Conservation (phyloP, 2,329 filamentous ascomycete genomes). For the Cordyceps pruinosa region DNA sequence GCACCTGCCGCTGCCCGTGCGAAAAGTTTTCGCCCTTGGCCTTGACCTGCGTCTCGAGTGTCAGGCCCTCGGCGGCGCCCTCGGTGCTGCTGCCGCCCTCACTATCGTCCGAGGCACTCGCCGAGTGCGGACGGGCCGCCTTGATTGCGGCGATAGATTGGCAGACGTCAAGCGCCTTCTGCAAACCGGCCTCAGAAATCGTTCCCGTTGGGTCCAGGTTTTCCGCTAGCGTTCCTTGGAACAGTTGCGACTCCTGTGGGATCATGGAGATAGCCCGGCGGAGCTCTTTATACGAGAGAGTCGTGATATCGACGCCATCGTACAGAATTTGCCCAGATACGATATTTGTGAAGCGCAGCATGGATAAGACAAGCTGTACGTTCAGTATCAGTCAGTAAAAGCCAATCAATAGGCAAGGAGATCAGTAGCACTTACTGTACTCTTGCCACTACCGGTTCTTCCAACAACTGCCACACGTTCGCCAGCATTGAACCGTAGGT, state of each 20-base stretch:
- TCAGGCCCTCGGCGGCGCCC: slow-evolving; percentile 21
- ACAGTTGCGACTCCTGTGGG: slow-evolving; percentile 53
- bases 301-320: slow-evolving; percentile 48
- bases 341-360: slow-evolving; percentile 48
- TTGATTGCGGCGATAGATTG: slow-evolving; percentile 49
- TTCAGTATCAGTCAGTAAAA: not conserved
- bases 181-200: slow-evolving; percentile 45
- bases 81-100: slow-evolving; percentile 12
- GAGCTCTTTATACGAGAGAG: slow-evolving; percentile 41
- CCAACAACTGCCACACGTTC: slow-evolving; percentile 75
- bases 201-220: slow-evolving; percentile 60
- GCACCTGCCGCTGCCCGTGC: slow-evolving; percentile 51
- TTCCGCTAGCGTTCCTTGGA: slow-evolving; percentile 44
- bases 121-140: slow-evolving; percentile 29
- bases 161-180: slow-evolving; percentile 55
- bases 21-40: slow-evolving; percentile 49
- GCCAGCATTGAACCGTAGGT: slow-evolving; percentile 51
- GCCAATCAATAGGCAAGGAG: too few relatives aligned
- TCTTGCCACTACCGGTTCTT: slow-evolving; percentile 77
- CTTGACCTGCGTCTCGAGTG: slow-evolving; percentile 40
- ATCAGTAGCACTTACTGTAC: slow-evolving; percentile 48
- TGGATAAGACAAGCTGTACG: slow-evolving; percentile 40
- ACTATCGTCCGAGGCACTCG: slow-evolving; percentile 13
- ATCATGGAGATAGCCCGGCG: slow-evolving; percentile 51
- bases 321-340: slow-evolving; percentile 46